Base-by-base conservation (phyloP, 208 protist genomes). In the Porcisia deanei region DNA sequence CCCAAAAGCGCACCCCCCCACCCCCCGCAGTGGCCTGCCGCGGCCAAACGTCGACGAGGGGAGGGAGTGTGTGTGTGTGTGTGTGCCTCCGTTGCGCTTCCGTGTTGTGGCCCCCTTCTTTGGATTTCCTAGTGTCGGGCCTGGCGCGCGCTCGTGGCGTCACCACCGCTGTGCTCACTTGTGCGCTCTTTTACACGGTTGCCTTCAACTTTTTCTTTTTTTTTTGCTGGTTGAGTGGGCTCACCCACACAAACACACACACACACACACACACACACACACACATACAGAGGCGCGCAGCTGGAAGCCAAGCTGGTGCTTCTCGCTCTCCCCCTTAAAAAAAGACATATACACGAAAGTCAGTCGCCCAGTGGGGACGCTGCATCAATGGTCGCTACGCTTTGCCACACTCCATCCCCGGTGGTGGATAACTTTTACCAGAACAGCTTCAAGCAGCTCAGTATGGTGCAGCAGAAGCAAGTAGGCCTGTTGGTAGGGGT, bases 371-470 rank as follows among this genome's bases (percentile, higher is more conserved):
- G 14, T 8, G 16, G 0, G 5, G 63, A 20, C 7, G 16, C 47
- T 57, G 47, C 16, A 57, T 25, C 47, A 85, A 52, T 85, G 76
- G 76, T 74, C n/a, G 52, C 81, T 2, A 53, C 41, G 20, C 71
- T 85, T 5, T 78, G 66, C 0, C 75, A 80, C 63, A 61, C 71
- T 45, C 68, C 75, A n/a, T n/a, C 34, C 37, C 80, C 61, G 18
- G 77, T 71, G 49, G 79, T 82, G 30, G 68, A 77, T 43, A 92
- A 94, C 76, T 95, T 93, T 55, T 97, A 96, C 69, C 76, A 92
- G 66, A 95, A 85, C 70, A 96, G 91, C 77, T 94, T 96, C 81
- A 92, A 88, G 30, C 93, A 97, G 65, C 90, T 95, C n/a, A 94
- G 87, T 69, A 85, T 81, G 63, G 75, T 95, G 9, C 91, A 96